Evolutionary conservation across 2,329 filamentous ascomycete genomes (phyloP), one percentile per base, ranked within the genome.

Genomic region (Rosellinia necatrix): DNA sequence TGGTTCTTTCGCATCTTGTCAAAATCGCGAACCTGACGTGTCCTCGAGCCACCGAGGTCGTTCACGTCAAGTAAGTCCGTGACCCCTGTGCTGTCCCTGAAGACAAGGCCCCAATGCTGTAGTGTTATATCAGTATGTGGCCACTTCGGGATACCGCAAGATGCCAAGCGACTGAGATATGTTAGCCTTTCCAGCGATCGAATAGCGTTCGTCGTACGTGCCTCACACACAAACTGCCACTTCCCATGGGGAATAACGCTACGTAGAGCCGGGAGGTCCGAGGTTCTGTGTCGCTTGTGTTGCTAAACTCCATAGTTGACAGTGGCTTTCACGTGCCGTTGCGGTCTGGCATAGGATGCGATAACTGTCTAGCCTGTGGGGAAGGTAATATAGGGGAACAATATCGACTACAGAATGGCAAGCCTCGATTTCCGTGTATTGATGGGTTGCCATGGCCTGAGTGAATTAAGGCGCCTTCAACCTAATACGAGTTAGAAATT

Each of bases 51-150:
- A 17, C 12, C 13, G 6, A 37, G 29, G 3, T 52, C 40, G 21
- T 37, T 52, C 8, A 7, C 40, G 22, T 52, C 49, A 12, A 52
- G 21, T 6, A 52, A 6, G 6, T 37, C 22, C 12, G 15, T 21
- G 4, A 2, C 10, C 10, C 22, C 40, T 4, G 30, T 30, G 7
- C 40, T 37, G 7, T 37, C 40, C 13, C 22, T 44, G 4, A 52
- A 15, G 6, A 52, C 15, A 13, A 52, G 38, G 8, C 49, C 30
- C 49, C 49, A 52, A 44, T 52, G 49, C 49, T 44, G n/a, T 9
- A 13, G 12, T 15, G 5, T 27, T 21, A 13, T 4, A 24, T 52
- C 15, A 52, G 40, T 25, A 37, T 25, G 10, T 8, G 12, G 9
- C 12, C 12, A 12, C 6, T 29, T 19, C 3, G 15, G 30, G 15